Conservation (phyloP, 345 rosid genomes). For the Ricinus communis region DNA sequence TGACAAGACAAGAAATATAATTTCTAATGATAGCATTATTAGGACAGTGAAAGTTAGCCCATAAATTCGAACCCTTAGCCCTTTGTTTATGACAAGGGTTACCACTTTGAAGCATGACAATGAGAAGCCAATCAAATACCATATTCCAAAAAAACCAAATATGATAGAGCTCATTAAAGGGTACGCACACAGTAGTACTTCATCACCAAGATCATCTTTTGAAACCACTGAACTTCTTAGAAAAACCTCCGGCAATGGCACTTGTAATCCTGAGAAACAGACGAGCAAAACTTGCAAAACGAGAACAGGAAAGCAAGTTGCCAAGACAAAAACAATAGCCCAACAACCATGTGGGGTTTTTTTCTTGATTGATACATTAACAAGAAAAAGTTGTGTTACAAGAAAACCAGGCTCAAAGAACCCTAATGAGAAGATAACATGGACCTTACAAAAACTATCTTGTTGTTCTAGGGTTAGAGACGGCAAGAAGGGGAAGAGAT, state of each 20-base stretch:
- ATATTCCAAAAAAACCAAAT: slow-evolving; percentile 44
- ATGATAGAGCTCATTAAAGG: slow-evolving; percentile 47
- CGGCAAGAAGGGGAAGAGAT: slow-evolving; percentile 25
- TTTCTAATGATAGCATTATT: slow-evolving; percentile 34
- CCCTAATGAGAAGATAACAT: slow-evolving; percentile 54
- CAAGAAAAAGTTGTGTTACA: slow-evolving; percentile 51
- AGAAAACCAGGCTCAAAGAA: slow-evolving; percentile 59
- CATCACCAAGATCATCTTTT: slow-evolving; percentile 8
- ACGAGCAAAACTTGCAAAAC: slow-evolving; percentile 36
- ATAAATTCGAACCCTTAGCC: slow-evolving; percentile 40
- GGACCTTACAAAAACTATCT: slow-evolving; percentile 41
- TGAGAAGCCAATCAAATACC: slow-evolving; percentile 38
- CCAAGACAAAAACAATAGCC: slow-evolving; percentile 39
- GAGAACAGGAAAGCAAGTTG: slow-evolving; percentile 50
- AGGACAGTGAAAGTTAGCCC: slow-evolving; percentile 37
- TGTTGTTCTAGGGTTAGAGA: slow-evolving; percentile 21
- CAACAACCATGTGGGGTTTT: slow-evolving; percentile 32
- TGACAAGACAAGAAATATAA: slow-evolving; percentile 34
- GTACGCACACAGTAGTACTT: slow-evolving; percentile 41
- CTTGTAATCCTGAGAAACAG: slow-evolving; percentile 8
- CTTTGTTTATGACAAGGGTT: slow-evolving; percentile 59
- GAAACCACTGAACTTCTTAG: slow-evolving; percentile 24
- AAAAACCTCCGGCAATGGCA: slow-evolving; percentile 27
- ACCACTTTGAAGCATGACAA: slow-evolving; percentile 48
- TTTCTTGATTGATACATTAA: slow-evolving; percentile 53